A percentile compares a stretch with the other conserved stretches of the same genome.
These are phyloP conservation scores for Irpex sp. DNA, from an alignment of 1,284 basidiomycete species.

Conservation along the genomic window DNA sequence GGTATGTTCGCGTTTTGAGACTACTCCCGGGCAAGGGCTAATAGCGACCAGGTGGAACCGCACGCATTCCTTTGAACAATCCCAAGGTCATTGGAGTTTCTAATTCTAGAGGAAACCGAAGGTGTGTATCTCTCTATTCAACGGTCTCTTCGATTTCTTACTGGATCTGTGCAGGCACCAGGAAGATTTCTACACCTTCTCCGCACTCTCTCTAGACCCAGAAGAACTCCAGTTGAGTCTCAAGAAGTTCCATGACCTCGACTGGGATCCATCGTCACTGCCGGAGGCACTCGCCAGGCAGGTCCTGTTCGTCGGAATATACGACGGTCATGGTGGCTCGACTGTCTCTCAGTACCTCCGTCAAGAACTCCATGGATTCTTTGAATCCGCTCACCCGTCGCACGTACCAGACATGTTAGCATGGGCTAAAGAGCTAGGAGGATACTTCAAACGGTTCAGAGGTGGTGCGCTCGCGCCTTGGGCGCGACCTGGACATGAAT, in stretches of 20 bases:
- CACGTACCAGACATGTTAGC: conserved; percentile 72
- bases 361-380: conserved; percentile 74
- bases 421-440: conserved; percentile 76
- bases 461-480: conserved; percentile 77
- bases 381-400: conserved; percentile 70
- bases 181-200: conserved; percentile 81
- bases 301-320: conserved; percentile 83
- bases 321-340: conserved; percentile 60
- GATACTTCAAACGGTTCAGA: conserved; percentile 85
- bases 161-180: conserved; percentile 48
- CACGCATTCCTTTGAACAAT: conserved; percentile 39
- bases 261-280: conserved; percentile 69
- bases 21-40: background rate
- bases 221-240: conserved; percentile 67
- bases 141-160: background rate
- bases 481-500: conserved; percentile 40
- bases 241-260: conserved; percentile 55
- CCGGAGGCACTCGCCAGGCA: conserved; percentile 67
- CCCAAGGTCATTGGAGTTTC: conserved; percentile 69
- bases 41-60: conserved; percentile 29
- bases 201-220: conserved; percentile 70
- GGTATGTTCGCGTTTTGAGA: conserved; percentile 32
- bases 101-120: conserved; percentile 73
- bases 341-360: conserved; percentile 50
- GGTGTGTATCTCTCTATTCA: conserved; percentile 37